Conservation (phyloP, 805 yeast genomes). For the Wickerhamiella cacticola region DNA sequence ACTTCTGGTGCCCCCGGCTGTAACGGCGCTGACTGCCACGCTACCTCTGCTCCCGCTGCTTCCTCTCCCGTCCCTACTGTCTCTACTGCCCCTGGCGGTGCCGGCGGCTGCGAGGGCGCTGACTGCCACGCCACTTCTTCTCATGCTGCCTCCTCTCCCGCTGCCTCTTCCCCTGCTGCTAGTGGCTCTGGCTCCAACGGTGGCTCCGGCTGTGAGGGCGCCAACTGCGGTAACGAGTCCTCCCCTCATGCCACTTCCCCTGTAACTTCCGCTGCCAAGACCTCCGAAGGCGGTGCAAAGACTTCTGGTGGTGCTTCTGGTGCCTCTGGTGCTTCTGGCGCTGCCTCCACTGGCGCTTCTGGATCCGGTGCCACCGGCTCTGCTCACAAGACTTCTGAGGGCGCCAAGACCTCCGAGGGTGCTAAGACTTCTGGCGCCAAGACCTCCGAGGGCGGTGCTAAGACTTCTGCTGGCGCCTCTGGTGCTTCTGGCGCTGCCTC, state of each 20-base stretch:
- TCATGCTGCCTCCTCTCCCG: neutral
- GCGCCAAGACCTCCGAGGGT: too few relatives aligned
- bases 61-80: neutral
- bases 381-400: too few relatives aligned
- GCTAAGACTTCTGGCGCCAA: too few relatives aligned
- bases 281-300: neutral
- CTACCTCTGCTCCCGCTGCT: neutral
- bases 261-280: neutral
- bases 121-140: neutral
- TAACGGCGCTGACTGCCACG: neutral
- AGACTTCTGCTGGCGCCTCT: too few relatives aligned
- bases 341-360: neutral
- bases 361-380: neutral
- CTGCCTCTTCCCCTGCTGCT: neutral
- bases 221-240: too few relatives aligned
- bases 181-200: neutral
- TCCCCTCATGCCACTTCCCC: neutral
- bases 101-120: neutral
- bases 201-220: too few relatives aligned
- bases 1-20: neutral
- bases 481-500: neutral
- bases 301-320: neutral
- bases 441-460: neutral
- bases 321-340: neutral
- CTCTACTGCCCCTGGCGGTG: neutral